Evolutionary conservation across 495 filamentous ascomycete species (phyloP), one percentile per base, ranked within the genome.

Genomic region (Xylaria intraflava): DNA sequence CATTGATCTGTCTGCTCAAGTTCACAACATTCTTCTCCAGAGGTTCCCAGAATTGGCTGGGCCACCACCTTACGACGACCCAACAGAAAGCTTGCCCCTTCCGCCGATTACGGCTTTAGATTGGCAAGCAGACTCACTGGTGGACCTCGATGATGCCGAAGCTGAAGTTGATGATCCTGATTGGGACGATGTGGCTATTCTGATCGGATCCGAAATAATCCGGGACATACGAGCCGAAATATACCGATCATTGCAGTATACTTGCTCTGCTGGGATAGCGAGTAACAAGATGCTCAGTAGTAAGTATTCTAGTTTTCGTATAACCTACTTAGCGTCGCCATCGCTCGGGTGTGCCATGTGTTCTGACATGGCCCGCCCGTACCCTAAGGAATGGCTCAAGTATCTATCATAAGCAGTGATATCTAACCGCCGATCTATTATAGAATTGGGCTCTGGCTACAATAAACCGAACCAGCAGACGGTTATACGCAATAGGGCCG

Each of bases 401-500:
- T 17, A 4, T 38, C 12, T 38, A 9, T 17, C 3, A 38, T 19
- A n/a, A 38, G n/a, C 2, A 38, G 14, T 9, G n/a, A 38, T 38
- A 6, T 38, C 35, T 38, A 38, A 38, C 35, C 35, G 2, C 16
- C 17, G n/a, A 9, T 38, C n/a, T 38, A 38, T 17, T 38, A 38
- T 17, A 38, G 35, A 97, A 72, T 74, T 97, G 46, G 93, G 92
- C 51, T 93, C 88, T 27, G 88, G 80, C 20, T 79, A 88, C 72
- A 90, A 88, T 69, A 98, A 98, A 65, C 94, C 93, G 30, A 90
- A 96, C 67, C 81, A 86, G 55, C 93, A 98, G 64, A 98, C 90
- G 0, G 79, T 96, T 30, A 82, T 97, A 24, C 85, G 92, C 30
- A 89, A 88, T 63, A 81, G 89, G 24, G 91, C 93, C 2, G 73